Evolutionary conservation across 2,329 filamentous ascomycete genomes (phyloP).

Genomic region (Claviceps sp.): DNA sequence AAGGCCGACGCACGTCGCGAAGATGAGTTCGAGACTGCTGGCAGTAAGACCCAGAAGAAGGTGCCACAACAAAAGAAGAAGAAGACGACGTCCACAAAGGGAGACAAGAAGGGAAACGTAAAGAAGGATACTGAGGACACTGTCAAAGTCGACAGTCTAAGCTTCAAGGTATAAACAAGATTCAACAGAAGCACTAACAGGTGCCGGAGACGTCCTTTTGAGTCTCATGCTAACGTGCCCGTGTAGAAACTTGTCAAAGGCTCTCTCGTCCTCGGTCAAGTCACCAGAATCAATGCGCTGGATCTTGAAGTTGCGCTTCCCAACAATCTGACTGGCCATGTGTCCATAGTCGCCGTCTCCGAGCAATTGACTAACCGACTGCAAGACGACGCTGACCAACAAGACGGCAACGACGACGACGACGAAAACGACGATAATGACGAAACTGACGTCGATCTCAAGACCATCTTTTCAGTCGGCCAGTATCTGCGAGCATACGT

Average conservation of each 20-base stretch:
- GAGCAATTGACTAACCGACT: constrained; percentile 63
- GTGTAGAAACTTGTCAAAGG: constrained; percentile 67
- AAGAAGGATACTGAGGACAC: constrained; percentile 31
- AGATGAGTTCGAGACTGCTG: constrained; percentile 46
- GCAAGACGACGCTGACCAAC: constrained; percentile 47
- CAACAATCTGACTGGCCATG: constrained; percentile 84
- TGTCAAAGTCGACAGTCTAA: constrained; percentile 73
- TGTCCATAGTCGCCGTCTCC: constrained; percentile 86
- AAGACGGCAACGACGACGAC: constrained; percentile 36
- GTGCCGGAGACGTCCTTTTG: neutral
- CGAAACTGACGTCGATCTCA: constrained; percentile 54
- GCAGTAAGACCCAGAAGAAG: constrained; percentile 29
- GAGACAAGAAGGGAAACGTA: constrained; percentile 38
- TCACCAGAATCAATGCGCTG: constrained; percentile 66
- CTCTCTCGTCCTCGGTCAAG: constrained; percentile 75
- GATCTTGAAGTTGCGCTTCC: constrained; percentile 74
- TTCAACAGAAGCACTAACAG: neutral
- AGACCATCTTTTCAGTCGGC: constrained; percentile 63
- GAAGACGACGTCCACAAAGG: constrained; percentile 33
- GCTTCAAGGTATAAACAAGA: constrained; percentile 55
- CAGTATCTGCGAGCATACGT: constrained; percentile 84
- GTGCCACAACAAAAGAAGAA: constrained; percentile 37
- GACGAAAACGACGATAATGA: constrained; percentile 29
- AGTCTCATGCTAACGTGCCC: constrained; percentile 10
- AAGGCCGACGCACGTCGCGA: constrained; percentile 87